Base-by-base conservation (phyloP, 1,284 basidiomycete genomes). In the Inonotus hispidus region DNA sequence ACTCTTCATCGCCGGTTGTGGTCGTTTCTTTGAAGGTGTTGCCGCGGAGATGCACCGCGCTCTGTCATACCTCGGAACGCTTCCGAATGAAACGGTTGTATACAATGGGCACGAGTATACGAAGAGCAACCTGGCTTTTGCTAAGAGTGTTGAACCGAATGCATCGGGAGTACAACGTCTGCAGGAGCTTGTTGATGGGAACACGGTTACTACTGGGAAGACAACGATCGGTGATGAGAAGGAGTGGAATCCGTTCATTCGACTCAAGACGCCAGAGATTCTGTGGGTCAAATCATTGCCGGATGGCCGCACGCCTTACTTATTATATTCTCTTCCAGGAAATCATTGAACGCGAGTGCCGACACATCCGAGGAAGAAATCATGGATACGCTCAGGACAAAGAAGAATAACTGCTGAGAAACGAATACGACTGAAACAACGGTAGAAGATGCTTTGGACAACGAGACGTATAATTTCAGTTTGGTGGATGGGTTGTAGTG, bases 41-140 rank as follows among this genome's bases (percentile, higher is more conserved):
- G 87, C 88, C 0, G 74, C 80, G 10, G 87, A 98, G 74, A 99
- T 99, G 96, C 79, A 89, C 69, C 73, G 79, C 5, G 84, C 93
- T 4, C 82, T 97, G 46, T 82, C 83, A 38, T 88, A 93, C 69
- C 81, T 95, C 63, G 84, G 80, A 13, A 81, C 80, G 0, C 80
- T 99, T 10, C 95, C 95, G 0, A 79, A 88, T 64, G 78, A 88
- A 61, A 98, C 96, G 0, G 71, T 92, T 53, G 87, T 94, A 7
- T 95, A 90, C 76, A 89, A 90, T 68, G 96, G 96, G 0, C 96
- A 99, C 75, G 95, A 97, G 73, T 97, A 95, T 76, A 95, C 94
- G 3, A 75, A 74, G 6, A 81, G 82, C 46, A 93, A 81, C 65
- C 68, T 84, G 54, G 79, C 80, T 6, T 92, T 92, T 71, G 87